A percentile compares a stretch with the other conserved stretches of the same genome.
phyloP scores from a whole-genome alignment of 371 early-diverging fungal genomes.

The Apophysomyces trapeziformis region DNA sequence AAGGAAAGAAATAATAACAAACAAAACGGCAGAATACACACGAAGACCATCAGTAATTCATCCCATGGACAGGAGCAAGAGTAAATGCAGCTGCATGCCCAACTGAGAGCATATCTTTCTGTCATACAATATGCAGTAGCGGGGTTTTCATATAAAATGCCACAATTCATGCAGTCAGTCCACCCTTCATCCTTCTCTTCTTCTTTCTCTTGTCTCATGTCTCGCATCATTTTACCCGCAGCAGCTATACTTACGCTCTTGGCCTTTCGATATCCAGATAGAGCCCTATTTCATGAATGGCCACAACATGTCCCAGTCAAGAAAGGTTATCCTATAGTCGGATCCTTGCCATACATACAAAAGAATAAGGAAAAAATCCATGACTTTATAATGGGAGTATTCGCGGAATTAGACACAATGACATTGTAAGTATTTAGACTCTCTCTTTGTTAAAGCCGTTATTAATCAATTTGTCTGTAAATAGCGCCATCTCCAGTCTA shows the following conservation, averaged over 20 bases:
- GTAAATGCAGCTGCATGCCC: no score
- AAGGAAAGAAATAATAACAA: no score
- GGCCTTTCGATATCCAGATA: constrained; percentile 31
- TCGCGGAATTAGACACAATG: constrained; percentile 13
- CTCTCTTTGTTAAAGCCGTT: not conserved
- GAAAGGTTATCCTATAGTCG: constrained; percentile 31
- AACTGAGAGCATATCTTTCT: no score
- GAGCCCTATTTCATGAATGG: constrained; percentile 29
- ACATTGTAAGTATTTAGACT: constrained; percentile 29
- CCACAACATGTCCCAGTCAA: constrained; percentile 17
- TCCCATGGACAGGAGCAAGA: no score
- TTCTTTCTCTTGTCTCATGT: not conserved
- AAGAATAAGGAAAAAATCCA: constrained; percentile 21
- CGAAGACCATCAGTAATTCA: no score
- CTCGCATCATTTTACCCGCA: not conserved
- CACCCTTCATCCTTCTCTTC: not conserved
- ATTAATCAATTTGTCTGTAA: no score
- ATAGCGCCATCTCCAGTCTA: constrained; percentile 29
- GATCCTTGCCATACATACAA: constrained; percentile 15
- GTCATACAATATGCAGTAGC: not conserved
- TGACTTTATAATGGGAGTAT: constrained; percentile 24
- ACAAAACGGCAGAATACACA: no score
- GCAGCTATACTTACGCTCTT: constrained; percentile 21
- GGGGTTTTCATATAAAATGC: not conserved
- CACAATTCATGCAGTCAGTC: not conserved